Evolutionary conservation across 345 rosid genomes (phyloP), one percentile per base, ranked within the genome.

Genomic region (Psidium guajava): DNA sequence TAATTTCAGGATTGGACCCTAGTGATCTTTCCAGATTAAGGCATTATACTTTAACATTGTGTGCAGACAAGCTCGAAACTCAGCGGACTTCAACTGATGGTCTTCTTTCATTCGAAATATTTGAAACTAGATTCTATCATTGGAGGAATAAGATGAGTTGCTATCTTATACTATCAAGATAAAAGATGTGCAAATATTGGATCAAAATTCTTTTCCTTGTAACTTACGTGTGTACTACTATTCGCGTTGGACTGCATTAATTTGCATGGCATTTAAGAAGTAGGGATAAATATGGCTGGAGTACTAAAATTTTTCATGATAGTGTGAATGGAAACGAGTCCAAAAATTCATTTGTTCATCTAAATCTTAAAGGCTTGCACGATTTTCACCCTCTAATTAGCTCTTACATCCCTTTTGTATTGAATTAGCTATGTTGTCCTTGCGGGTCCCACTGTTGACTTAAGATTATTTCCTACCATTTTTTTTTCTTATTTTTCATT

Each of bases 1-100:
- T 64, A 11, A 64, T 16, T 64, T 64, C 0, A 0, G 0, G 9
- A 1, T 32, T 64, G 44, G 16, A 6, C 0, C 12, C 1, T 16
- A 32, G 5, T 16, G 10, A 61, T 15, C 40, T 28, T 28, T 20
- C 42, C 0, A 8, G 1, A 20, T 64, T 32, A 32, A 16, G 44
- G 77, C 32, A 32, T 32, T 40, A 9, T 64, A 32, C 1, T 16
- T 0, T 2, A 4, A 18, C 11, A 0, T 11, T 2, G 18, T 32
- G 44, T 64, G 21, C 77, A 3, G 0, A 16, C 12, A 64, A 64
- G 44, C 24, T 32, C 24, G 12, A 28, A 28, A 61, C 8, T 21
- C 0, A 61, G 40, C 42, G 18, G 74, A 28, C 74, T 61, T 27
- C 74, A 64, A 32, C 16, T 64, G 77, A 32, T 49, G 5, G 5